Conservation (phyloP, 306 rosid species). For the Vigna mungo region DNA sequence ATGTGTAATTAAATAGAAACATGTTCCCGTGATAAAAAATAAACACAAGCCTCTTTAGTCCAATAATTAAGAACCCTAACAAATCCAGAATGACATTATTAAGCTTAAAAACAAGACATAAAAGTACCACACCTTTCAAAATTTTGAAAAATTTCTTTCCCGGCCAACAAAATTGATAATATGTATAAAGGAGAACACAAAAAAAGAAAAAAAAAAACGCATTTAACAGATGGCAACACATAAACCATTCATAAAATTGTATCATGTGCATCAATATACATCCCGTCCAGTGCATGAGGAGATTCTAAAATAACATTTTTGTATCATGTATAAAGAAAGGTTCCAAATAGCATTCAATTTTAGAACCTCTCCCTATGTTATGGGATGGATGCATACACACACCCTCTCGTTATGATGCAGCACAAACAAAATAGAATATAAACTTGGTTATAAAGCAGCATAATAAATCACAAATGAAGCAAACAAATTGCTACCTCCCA, state of each 20-base stretch:
- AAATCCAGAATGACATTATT: slow-evolving; percentile 3
- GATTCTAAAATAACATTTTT: slow-evolving; percentile 5
- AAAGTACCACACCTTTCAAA: not conserved
- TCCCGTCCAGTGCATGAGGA: not conserved
- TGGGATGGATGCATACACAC: not conserved
- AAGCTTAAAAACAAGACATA: not conserved
- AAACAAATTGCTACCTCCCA: slow-evolving; percentile 61
- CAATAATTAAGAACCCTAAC: slow-evolving; percentile 18
- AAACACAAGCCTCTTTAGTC: not conserved
- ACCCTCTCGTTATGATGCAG: not conserved
- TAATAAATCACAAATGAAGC: not conserved
- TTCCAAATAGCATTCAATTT: not conserved
- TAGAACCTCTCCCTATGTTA: not conserved
- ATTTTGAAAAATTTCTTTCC: not conserved
- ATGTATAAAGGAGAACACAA: slow-evolving; percentile 14
- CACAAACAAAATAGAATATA: not conserved
- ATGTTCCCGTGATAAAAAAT: not conserved
- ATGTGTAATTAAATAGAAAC: slow-evolving; percentile 11
- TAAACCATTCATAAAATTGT: not conserved
- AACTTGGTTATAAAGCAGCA: slow-evolving; percentile 12
- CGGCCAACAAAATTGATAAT: not conserved
- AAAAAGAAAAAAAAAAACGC: not conserved
- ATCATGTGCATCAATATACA: not conserved
- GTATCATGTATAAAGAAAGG: not conserved
- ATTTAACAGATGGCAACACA: not conserved